Evolutionary conservation across 768 basidiomycete genomes (phyloP).

Genomic region (Cyathus striatus): DNA sequence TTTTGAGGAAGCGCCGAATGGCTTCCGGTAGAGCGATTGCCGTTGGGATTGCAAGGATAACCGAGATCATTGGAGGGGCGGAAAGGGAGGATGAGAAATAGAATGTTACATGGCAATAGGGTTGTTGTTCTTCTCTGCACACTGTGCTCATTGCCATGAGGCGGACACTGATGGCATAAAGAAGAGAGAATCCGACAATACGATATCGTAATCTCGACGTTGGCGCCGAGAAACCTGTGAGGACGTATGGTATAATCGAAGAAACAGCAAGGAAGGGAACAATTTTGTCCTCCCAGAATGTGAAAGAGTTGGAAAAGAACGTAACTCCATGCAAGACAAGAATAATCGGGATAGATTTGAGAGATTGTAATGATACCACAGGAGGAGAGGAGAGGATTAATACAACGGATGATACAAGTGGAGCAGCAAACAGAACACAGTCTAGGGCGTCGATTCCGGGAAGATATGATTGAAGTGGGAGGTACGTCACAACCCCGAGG

Average conservation of each 20-base stretch:
- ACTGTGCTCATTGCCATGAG: slow-evolving; percentile 80
- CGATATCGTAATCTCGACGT: slow-evolving; percentile 64
- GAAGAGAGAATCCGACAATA: slow-evolving; percentile 65
- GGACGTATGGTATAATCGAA: slow-evolving; percentile 54
- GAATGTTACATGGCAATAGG: slow-evolving; percentile 87
- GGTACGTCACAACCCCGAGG: slow-evolving; percentile 25
- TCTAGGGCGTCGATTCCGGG: slow-evolving; percentile 50
- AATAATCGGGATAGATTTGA: slow-evolving; percentile 34
- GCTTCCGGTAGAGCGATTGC: slow-evolving; percentile 52
- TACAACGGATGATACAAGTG: slow-evolving; percentile 39
- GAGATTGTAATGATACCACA: slow-evolving; percentile 19
- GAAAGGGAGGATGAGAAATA: slow-evolving; percentile 70
- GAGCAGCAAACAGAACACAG: slow-evolving; percentile 41
- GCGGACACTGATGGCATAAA: slow-evolving; percentile 66
- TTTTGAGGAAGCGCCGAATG: slow-evolving; percentile 51
- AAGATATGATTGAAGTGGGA: slow-evolving; percentile 24
- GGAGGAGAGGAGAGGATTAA: slow-evolving; percentile 39
- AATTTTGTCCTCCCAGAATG: slow-evolving; percentile 94
- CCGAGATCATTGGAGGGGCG: slow-evolving; percentile 53
- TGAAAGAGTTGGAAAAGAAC: slow-evolving; percentile 93
- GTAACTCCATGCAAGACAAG: slow-evolving; percentile 66
- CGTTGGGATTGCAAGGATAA: slow-evolving; percentile 51
- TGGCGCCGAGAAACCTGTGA: slow-evolving; percentile 65
- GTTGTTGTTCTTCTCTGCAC: slow-evolving; percentile 92
- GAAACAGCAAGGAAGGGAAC: slow-evolving; percentile 69